Evolutionary conservation across 768 basidiomycete genomes (phyloP).

Genomic region (Sutorius australiensis): DNA sequence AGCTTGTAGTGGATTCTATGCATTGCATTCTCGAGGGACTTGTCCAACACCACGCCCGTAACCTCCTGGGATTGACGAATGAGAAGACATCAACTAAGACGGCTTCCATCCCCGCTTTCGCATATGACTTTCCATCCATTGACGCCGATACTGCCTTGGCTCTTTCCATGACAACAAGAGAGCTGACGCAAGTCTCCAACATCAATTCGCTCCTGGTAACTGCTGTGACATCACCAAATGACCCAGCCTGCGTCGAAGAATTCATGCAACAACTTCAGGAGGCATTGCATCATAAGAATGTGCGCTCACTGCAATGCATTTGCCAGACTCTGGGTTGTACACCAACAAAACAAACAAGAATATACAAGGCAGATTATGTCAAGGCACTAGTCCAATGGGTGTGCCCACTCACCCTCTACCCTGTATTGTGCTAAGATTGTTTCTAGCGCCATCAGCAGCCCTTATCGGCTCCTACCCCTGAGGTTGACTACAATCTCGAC

Average conservation of each 20-base stretch:
- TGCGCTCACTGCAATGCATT: neutral
- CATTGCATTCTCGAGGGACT: constrained; percentile 23
- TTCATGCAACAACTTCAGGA: constrained; percentile 2
- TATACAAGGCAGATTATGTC: constrained; percentile 1
- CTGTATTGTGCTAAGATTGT: neutral
- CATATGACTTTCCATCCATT: neutral
- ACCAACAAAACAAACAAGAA: neutral
- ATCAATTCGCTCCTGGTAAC: constrained; percentile 2
- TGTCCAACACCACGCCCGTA: neutral
- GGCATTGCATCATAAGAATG: constrained; percentile 3
- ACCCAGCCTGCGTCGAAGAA: neutral
- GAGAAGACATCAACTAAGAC: neutral
- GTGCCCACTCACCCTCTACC: neutral
- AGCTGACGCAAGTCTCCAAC: neutral
- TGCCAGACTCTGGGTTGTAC: neutral
- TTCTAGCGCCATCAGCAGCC: neutral
- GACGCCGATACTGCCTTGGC: neutral
- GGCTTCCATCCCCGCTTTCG: neutral
- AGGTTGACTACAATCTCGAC: neutral
- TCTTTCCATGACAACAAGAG: neutral
- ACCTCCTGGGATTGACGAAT: constrained; percentile 3
- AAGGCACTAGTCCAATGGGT: constrained; percentile 9
- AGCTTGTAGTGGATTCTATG: constrained; percentile 26
- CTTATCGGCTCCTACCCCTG: neutral
- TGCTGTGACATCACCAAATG: neutral